Conservation (phyloP, 495 filamentous ascomycete species). For the Trichoderma virens region DNA sequence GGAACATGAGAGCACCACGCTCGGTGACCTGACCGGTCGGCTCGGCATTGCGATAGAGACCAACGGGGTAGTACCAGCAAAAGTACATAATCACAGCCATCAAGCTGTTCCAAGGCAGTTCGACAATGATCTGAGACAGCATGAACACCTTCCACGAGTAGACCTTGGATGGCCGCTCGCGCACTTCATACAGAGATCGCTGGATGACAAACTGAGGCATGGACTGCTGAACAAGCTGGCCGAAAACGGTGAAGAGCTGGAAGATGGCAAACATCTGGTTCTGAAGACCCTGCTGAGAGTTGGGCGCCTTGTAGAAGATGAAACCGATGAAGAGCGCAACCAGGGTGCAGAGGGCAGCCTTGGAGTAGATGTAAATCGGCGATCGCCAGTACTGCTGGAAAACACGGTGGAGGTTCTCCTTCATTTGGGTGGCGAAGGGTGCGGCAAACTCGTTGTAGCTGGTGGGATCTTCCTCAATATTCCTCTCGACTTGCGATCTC, state of each 20-base stretch:
- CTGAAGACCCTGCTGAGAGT: conserved; percentile 68
- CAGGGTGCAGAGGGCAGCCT: conserved; percentile 47
- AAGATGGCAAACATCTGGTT: conserved; percentile 87
- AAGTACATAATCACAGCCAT: conserved; percentile 63
- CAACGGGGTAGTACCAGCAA: conserved; percentile 76
- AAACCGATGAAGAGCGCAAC: conserved; percentile 78
- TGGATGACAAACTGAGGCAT: conserved; percentile 80
- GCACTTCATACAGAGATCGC: conserved; percentile 73
- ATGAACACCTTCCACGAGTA: conserved; percentile 82
- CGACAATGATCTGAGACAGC: conserved; percentile 66
- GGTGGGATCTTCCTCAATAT: conserved; percentile 21
- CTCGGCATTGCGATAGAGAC: conserved; percentile 61
- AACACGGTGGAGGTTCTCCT: conserved; percentile 51
- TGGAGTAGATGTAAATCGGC: conserved; percentile 77
- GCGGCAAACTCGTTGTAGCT: conserved; percentile 51
- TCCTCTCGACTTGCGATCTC: conserved; percentile 37
- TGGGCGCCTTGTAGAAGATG: conserved; percentile 69
- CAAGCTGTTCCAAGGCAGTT: conserved; percentile 68
- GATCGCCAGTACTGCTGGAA: conserved; percentile 90
- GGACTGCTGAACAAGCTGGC: conserved; percentile 69
- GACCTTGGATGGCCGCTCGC: conserved; percentile 75
- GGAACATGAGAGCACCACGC: conserved; percentile 60
- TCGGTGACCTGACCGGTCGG: conserved; percentile 46
- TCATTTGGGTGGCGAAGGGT: conserved; percentile 46
- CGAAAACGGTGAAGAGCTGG: conserved; percentile 70